Evolutionary conservation across 2,329 filamentous ascomycete species (phyloP).

Genomic region (Emericellopsis atlantica): DNA sequence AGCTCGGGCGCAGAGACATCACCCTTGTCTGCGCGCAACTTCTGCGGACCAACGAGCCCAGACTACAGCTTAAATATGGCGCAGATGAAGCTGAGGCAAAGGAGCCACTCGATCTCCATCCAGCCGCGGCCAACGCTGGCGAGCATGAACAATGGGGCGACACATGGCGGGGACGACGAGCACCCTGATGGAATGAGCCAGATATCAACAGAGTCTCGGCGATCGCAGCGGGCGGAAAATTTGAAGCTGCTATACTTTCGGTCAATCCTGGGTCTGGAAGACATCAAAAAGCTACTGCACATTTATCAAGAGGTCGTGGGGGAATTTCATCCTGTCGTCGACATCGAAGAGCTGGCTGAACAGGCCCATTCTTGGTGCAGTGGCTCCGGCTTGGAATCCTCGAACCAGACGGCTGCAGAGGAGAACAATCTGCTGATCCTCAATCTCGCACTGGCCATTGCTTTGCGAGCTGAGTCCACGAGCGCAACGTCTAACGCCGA

Average conservation of each 20-base stretch:
- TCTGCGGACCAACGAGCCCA: slow-evolving; percentile 13
- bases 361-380: neutral
- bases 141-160: neutral
- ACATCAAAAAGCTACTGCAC: neutral
- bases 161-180: neutral
- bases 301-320: neutral
- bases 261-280: neutral
- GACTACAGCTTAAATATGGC: slow-evolving; percentile 13
- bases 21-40: slow-evolving; percentile 5
- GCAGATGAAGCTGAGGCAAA: slow-evolving; percentile 7
- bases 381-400: neutral
- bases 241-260: neutral
- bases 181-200: neutral
- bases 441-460: slow-evolving; percentile 5
- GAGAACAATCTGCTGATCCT: slow-evolving; percentile 5
- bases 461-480: slow-evolving; percentile 4
- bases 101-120: neutral
- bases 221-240: neutral
- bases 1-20: neutral
- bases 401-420: neutral
- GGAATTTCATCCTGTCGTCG: slow-evolving; percentile 1
- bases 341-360: neutral
- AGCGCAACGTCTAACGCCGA: neutral
- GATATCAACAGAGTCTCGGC: neutral
- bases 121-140: neutral